phyloP scores from a whole-genome alignment of 441 rosid genomes.

The Jatropha multifida region DNA sequence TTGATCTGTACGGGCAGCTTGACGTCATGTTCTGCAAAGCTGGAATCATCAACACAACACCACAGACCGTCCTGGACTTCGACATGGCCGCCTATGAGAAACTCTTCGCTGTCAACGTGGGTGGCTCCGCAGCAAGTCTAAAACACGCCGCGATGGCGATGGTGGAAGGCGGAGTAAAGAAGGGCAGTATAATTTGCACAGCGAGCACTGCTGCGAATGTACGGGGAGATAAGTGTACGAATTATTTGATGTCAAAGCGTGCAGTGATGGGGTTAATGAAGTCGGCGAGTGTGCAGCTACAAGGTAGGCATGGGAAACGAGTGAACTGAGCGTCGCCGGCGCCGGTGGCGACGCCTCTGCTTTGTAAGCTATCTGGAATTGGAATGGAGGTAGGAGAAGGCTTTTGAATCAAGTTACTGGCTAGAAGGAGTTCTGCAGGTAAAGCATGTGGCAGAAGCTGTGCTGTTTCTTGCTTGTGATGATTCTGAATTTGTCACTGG shows the following conservation, averaged over 20 bases:
- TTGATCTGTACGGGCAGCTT: constrained; percentile 28
- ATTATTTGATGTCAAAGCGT: constrained; percentile 27
- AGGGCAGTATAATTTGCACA: constrained; percentile 35
- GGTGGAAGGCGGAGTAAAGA: constrained; percentile 25
- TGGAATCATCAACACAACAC: constrained; percentile 15
- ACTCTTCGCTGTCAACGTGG: constrained; percentile 25
- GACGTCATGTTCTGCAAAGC: constrained; percentile 47
- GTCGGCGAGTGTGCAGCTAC: constrained; percentile 22
- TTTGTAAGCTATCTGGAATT: neutral
- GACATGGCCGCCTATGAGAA: constrained; percentile 13
- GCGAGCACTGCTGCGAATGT: constrained; percentile 10
- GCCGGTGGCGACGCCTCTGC: constrained; percentile 15
- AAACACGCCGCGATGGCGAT: constrained; percentile 39
- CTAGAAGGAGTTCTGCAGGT: constrained; percentile 33
- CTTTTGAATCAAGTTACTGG: neutral
- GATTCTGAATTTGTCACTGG: constrained; percentile 37
- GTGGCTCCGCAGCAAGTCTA: constrained; percentile 29
- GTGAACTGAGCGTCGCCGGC: constrained; percentile 25
- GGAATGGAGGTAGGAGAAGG: constrained; percentile 19
- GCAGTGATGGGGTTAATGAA: constrained; percentile 23
- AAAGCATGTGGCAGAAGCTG: constrained; percentile 36
- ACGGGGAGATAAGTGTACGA: neutral
- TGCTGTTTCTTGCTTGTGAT: constrained; percentile 33
- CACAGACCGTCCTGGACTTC: constrained; percentile 31
- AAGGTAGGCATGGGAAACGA: constrained; percentile 13